A percentile compares a stretch with the other conserved stretches of the same genome.
These are phyloP conservation scores for Yamagishiella unicocca DNA, from an alignment of 139 green algal species.

Conservation along the genomic window DNA sequence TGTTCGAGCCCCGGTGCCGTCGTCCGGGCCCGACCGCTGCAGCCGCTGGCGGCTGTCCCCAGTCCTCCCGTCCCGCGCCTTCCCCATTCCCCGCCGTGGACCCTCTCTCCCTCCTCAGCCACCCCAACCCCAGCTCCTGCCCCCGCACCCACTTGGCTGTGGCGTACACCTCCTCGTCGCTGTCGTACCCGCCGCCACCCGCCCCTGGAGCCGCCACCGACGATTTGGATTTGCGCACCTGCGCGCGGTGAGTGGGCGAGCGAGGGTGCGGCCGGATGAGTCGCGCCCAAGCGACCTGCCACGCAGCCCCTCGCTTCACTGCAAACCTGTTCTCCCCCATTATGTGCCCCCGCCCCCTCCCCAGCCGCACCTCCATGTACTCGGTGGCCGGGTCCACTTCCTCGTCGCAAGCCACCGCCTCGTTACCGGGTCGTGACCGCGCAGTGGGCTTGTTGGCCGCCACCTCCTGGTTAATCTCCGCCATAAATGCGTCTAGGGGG, in stretches of 20 bases:
- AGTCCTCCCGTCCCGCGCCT: not conserved
- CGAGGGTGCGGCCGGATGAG: not conserved
- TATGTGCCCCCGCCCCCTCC: not conserved
- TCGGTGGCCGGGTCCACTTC: conserved; percentile 61
- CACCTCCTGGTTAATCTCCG: conserved; percentile 76
- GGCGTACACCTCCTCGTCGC: conserved; percentile 90
- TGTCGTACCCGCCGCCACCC: conserved; percentile 60
- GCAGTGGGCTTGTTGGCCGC: conserved; percentile 50
- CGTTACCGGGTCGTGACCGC: not conserved
- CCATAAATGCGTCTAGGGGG: conserved; percentile 91
- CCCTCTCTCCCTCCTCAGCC: not conserved
- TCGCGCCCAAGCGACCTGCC: not conserved
- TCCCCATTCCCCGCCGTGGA: not conserved
- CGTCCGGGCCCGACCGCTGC: too few relatives aligned
- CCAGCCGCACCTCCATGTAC: conserved; percentile 60
- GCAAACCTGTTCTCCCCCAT: not conserved
- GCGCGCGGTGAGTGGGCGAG: not conserved
- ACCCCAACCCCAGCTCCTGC: not conserved
- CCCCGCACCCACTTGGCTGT: conserved; percentile 52
- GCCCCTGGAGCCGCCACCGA: conserved; percentile 19
- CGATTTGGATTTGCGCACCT: conserved; percentile 40
- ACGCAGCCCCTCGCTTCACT: not conserved
- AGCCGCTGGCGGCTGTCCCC: too few relatives aligned
- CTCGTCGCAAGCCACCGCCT: conserved; percentile 62
- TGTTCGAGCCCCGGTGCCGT: too few relatives aligned